Percentiles rank a stretch among this genome's conserved stretches.
Conservation (phyloP, 805 yeast genomes). For the Wickerhamiella galacta region DNA sequence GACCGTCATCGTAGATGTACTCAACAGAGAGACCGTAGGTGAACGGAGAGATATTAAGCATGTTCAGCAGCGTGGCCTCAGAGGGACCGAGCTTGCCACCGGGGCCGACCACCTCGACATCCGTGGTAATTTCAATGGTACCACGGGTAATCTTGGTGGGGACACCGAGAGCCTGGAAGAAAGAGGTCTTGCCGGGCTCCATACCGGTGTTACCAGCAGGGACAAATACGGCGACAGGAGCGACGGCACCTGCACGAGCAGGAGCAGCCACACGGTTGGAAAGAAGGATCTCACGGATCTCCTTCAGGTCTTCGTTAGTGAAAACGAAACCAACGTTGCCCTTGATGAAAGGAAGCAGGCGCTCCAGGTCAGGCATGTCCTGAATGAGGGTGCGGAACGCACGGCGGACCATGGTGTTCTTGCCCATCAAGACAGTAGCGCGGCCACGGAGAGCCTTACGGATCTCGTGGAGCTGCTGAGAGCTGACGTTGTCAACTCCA, state of each 20-base stretch:
- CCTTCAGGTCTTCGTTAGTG: constrained; percentile 91
- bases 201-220: constrained; percentile 99
- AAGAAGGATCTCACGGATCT: constrained; percentile 73
- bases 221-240: constrained; percentile 94
- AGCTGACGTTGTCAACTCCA: constrained; percentile 99
- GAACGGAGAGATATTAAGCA: constrained; percentile 99
- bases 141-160: constrained; percentile 99
- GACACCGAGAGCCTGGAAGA: constrained; percentile 99
- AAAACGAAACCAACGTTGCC: constrained; percentile 99
- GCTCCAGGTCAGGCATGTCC: constrained; percentile 94
- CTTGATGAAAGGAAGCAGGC: constrained; percentile 80
- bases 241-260: constrained; percentile 99
- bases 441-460: constrained; percentile 92
- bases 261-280: constrained; percentile 99
- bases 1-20: constrained; percentile 97
- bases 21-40: constrained; percentile 94
- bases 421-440: constrained; percentile 97
- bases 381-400: constrained; percentile 91
- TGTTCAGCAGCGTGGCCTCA: constrained; percentile 95
- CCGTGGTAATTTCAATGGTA: constrained; percentile 97
- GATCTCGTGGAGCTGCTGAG: constrained; percentile 99
- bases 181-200: constrained; percentile 99
- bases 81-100: constrained; percentile 93
- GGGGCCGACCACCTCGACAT: constrained; percentile 84
- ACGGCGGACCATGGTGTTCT: constrained; percentile 99